Percentiles rank a stretch among this genome's conserved stretches.
phyloP scores from a whole-genome alignment of 2,329 filamentous ascomycete genomes.

The Diaporthe vexans region DNA sequence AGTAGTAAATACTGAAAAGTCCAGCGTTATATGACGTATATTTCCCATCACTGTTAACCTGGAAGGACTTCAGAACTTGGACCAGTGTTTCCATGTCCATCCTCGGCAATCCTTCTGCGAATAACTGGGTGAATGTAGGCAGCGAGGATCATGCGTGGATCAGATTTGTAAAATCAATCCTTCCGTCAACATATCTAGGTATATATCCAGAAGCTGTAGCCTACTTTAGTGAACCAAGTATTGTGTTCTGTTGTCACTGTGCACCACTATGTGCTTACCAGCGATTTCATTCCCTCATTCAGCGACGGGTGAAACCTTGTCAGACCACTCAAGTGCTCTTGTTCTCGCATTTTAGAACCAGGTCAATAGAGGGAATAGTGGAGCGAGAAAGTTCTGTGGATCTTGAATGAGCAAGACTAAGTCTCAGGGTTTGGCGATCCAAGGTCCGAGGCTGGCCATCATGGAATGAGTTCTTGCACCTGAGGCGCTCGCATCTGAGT shows the following conservation, averaged over 20 bases:
- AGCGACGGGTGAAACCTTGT: not conserved
- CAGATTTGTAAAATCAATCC: not conserved
- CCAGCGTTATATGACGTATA: too few species aligned
- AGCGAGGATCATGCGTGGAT: not conserved
- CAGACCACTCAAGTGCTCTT: too few species aligned
- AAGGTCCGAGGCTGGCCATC: too few species aligned
- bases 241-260: not conserved
- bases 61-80: too few species aligned
- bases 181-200: not conserved
- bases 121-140: too few species aligned
- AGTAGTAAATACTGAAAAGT: too few species aligned
- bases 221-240: not conserved
- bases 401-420: not conserved
- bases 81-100: too few species aligned
- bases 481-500: too few species aligned
- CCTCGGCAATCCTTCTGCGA: too few species aligned
- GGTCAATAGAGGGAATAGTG: not conserved
- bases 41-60: too few species aligned
- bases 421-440: too few species aligned
- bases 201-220: not conserved
- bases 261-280: not conserved
- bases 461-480: too few species aligned
- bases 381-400: rapidly evolving
- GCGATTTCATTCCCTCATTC: not conserved
- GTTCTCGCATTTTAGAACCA: not conserved